Base-by-base conservation (phyloP, 495 filamentous ascomycete species). In the Entonaema liquescens region DNA sequence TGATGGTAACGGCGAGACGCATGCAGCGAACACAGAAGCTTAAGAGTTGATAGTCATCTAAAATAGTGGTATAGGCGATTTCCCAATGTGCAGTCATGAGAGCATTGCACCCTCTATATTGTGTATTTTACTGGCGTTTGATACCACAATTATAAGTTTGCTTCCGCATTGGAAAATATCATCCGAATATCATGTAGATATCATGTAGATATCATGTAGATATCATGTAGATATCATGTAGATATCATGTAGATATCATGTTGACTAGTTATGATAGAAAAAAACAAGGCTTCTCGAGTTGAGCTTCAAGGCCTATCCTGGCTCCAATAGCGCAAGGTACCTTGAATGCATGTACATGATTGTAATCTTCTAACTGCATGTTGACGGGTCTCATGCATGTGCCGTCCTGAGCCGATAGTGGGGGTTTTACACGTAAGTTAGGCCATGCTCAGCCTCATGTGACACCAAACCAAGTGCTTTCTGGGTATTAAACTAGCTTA, bases 1-100 rank as follows among this genome's bases (percentile, higher is more conserved):
- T 53, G 59, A 54, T 47, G 23, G 67, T 31, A 57, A 31, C 29
- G 47, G 12, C 36, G 68, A 68, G 19, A 38, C 44, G 13, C 55
- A 50, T 33, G 40, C 44, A 11, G 75, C 55, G 25, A 74, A 65
- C 23, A 73, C 55, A 63, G 76, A 67, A 44, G 67, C 60, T 9
- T 70, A 19, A 56, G 59, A 52, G 15, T 58, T 61, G 42, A 67
- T 58, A 19, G 69, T 58, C 19, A 26, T 23, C 12, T 13, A 40
- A 62, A 19, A 25, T 11, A 23, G 12, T 17, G 28, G 13, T 13
- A 6, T 28, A 42, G 38, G 38, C 3, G 29, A 31, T 31, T 31
- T 31, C 29, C 7, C 29, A 7, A 7, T 7, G 42, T 47, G 3
- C 42, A 47, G 19, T 11, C 12, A 47, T 11, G 42, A 47, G 42